A percentile compares a stretch with the other conserved stretches of the same genome.
phyloP scores from a whole-genome alignment of 2,329 filamentous ascomycete genomes.

The Didymella segeticola region DNA sequence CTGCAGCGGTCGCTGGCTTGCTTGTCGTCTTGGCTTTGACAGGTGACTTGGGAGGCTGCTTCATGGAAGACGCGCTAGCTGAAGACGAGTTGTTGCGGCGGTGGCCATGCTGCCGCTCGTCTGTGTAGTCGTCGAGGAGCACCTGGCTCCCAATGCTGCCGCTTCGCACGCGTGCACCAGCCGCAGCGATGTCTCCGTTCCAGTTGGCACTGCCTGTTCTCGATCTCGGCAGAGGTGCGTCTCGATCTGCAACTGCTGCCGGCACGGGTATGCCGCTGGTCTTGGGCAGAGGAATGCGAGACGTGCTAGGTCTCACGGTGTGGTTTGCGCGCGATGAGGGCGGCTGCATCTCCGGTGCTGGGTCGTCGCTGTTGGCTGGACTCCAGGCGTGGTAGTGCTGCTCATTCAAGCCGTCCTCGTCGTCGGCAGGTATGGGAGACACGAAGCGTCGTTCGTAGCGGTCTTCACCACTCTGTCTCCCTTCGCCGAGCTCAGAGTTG shows the following conservation, averaged over 20 bases:
- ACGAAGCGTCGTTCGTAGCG: slow-evolving; percentile 40
- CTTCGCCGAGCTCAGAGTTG: slow-evolving; percentile 41
- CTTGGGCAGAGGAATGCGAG: slow-evolving; percentile 86
- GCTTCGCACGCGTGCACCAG: slow-evolving; percentile 73
- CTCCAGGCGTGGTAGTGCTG: slow-evolving; percentile 64
- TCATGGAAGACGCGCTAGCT: slow-evolving; percentile 36
- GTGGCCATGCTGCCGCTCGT: slow-evolving; percentile 26
- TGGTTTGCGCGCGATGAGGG: slow-evolving; percentile 58
- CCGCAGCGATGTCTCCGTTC: slow-evolving; percentile 65
- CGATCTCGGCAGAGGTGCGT: slow-evolving; percentile 69
- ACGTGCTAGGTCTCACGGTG: slow-evolving; percentile 63
- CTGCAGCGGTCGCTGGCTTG: slow-evolving; percentile 46
- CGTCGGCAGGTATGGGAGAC: slow-evolving; percentile 51
- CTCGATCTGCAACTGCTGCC: slow-evolving; percentile 73
- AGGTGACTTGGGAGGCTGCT: slow-evolving; percentile 42
- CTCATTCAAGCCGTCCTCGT: slow-evolving; percentile 47
- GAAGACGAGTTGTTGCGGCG: slow-evolving; percentile 31
- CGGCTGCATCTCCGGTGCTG: slow-evolving; percentile 61
- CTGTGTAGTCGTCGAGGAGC: slow-evolving; percentile 57
- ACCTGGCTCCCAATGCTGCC: slow-evolving; percentile 66
- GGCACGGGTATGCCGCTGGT: slow-evolving; percentile 79
- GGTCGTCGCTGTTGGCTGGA: slow-evolving; percentile 78
- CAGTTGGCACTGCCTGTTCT: slow-evolving; percentile 63
- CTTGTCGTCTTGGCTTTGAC: slow-evolving; percentile 50
- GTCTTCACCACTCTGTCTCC: slow-evolving; percentile 35